Evolutionary conservation across 192 early-diverging fungal species (phyloP).

Genomic region (Cetraspora pellucida): DNA sequence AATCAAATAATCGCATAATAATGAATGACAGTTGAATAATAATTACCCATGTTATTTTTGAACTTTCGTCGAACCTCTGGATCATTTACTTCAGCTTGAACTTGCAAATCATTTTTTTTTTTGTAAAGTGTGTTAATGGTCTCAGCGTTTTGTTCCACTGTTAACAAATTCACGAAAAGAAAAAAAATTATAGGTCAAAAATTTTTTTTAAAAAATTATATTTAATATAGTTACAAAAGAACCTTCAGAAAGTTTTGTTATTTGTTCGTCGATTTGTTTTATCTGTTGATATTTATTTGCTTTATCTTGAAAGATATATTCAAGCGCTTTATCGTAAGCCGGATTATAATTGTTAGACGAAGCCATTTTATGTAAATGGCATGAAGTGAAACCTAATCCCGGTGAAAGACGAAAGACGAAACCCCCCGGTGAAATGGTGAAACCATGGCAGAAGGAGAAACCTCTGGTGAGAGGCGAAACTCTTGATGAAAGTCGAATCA

Average conservation of each 20-base stretch:
- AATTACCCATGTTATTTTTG: conserved; percentile 49
- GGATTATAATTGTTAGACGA: too few relatives aligned
- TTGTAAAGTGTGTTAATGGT: conserved; percentile 51
- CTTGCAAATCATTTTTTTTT: conserved; percentile 55
- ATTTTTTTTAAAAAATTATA: not conserved
- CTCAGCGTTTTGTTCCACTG: conserved; percentile 27
- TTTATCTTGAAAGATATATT: conserved; percentile 66
- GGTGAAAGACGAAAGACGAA: too few relatives aligned
- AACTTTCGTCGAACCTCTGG: conserved; percentile 70
- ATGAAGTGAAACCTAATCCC: too few relatives aligned
- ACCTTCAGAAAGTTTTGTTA: conserved; percentile 26
- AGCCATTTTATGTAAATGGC: too few relatives aligned
- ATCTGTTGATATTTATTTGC: conserved; percentile 49
- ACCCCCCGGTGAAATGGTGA: too few relatives aligned
- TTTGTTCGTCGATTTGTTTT: conserved; percentile 43
- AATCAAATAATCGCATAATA: not conserved
- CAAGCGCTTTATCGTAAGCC: conserved; percentile 78
- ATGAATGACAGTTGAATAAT: not conserved
- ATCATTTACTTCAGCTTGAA: conserved; percentile 70
- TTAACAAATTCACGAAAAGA: not conserved
- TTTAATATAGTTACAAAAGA: not conserved
- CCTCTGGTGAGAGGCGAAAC: too few relatives aligned
- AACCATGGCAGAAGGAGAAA: too few relatives aligned
- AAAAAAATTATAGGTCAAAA: not conserved
- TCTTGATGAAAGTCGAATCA: too few relatives aligned